These are phyloP conservation scores for Poterioochromonas sp. DNA, from an alignment of 352 stramenopile genomes.

Conservation along the genomic window DNA sequence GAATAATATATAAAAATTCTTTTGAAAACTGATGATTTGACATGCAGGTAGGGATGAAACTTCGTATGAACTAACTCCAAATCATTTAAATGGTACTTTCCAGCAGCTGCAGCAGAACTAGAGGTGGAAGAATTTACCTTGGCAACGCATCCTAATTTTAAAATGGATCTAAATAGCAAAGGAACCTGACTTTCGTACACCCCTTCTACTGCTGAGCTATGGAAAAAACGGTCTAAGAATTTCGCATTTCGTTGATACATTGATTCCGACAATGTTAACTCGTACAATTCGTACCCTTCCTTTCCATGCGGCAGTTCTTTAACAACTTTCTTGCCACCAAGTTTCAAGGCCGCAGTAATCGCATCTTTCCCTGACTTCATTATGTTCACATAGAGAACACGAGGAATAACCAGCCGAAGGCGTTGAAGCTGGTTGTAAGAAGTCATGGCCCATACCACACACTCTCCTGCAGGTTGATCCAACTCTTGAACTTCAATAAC, in stretches of 20 bases:
- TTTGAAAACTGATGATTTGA: slow-evolving; percentile 40
- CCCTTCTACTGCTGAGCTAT: slow-evolving; percentile 61
- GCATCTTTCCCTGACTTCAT: slow-evolving; percentile 28
- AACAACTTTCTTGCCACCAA: slow-evolving; percentile 9
- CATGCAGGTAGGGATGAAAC: slow-evolving; percentile 41
- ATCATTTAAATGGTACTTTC: slow-evolving; percentile 25
- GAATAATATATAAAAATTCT: slow-evolving; percentile 44
- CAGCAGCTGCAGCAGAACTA: not conserved
- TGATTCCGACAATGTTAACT: slow-evolving; percentile 58
- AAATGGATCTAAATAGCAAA: slow-evolving; percentile 71
- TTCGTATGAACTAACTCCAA: slow-evolving; percentile 35
- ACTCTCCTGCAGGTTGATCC: slow-evolving; percentile 57
- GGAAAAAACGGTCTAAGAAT: slow-evolving; percentile 65
- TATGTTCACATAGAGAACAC: slow-evolving; percentile 56
- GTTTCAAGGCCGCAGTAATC: slow-evolving; percentile 31
- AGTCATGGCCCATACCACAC: slow-evolving; percentile 92
- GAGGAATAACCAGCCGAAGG: slow-evolving; percentile 60
- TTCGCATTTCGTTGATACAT: slow-evolving; percentile 42
- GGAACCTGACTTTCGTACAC: slow-evolving; percentile 87
- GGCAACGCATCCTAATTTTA: slow-evolving; percentile 74
- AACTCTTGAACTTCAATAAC: slow-evolving; percentile 71
- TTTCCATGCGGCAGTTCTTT: slow-evolving; percentile 34
- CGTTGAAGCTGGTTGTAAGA: slow-evolving; percentile 61
- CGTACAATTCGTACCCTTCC: slow-evolving; percentile 56
- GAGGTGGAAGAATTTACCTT: too few species aligned